phyloP scores from a whole-genome alignment of 2,329 filamentous ascomycete species.

The Cladosporium sp. region DNA sequence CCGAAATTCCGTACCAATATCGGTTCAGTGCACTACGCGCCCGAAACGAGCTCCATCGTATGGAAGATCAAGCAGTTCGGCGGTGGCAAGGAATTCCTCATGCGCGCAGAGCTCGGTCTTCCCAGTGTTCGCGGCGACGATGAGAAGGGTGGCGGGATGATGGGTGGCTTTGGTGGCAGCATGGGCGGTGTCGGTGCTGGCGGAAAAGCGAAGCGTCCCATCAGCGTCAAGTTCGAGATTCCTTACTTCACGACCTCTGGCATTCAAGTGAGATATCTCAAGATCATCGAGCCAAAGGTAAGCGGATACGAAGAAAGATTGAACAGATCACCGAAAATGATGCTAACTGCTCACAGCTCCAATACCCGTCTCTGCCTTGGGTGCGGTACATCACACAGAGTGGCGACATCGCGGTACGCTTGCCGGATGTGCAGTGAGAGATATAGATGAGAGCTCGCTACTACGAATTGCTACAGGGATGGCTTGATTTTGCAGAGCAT shows the following conservation, averaged over 20 bases:
- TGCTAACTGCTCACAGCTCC: conserved; percentile 61
- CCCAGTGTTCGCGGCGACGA: conserved; percentile 94
- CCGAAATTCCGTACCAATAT: conserved; percentile 97
- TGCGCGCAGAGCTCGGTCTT: conserved; percentile 93
- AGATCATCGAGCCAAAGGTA: conserved; percentile 99
- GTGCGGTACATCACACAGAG: conserved; percentile 98
- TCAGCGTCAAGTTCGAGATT: conserved; percentile 99
- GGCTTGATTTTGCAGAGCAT: conserved; percentile 11
- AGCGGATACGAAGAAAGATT: conserved; percentile 16
- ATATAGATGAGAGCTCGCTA: background rate
- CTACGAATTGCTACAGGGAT: background rate
- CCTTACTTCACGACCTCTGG: conserved; percentile 99
- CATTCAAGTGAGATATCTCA: conserved; percentile 96
- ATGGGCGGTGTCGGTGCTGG: conserved; percentile 92
- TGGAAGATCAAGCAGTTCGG: conserved; percentile 99
- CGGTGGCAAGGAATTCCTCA: conserved; percentile 96
- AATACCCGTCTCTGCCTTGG: conserved; percentile 98
- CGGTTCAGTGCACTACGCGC: conserved; percentile 93
- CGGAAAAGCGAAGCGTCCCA: conserved; percentile 92
- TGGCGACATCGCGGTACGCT: conserved; percentile 89
- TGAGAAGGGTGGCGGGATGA: conserved; percentile 95
- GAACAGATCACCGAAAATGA: background rate
- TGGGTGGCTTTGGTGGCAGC: conserved; percentile 91
- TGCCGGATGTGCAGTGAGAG: conserved; percentile 69
- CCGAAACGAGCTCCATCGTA: conserved; percentile 94